Percentiles rank a stretch among this genome's conserved stretches.
Conservation (phyloP, 2,329 filamentous ascomycete species). For the Fusarium domesticum region DNA sequence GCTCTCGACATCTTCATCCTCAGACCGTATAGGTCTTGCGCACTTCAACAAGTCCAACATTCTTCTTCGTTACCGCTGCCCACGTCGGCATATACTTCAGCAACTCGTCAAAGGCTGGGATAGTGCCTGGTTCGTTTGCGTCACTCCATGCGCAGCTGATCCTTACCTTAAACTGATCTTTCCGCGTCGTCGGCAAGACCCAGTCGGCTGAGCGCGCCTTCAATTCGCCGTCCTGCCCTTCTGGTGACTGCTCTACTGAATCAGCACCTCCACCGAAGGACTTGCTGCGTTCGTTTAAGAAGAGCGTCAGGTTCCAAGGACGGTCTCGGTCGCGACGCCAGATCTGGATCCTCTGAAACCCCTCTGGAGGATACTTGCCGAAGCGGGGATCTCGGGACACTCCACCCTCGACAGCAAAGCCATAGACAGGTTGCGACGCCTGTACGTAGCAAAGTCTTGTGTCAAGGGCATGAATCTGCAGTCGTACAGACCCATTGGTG, state of each 20-base stretch:
- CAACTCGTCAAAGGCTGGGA: slow-evolving; percentile 82
- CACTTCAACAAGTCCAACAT: slow-evolving; percentile 78
- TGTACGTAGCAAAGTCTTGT: slow-evolving; percentile 75
- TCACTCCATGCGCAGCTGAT: slow-evolving; percentile 87
- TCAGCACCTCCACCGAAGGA: neutral
- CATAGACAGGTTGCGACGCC: slow-evolving; percentile 65
- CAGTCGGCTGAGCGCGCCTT: slow-evolving; percentile 9
- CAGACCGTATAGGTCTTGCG: slow-evolving; percentile 54
- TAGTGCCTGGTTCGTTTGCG: slow-evolving; percentile 65
- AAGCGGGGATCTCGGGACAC: slow-evolving; percentile 61
- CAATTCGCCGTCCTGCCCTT: slow-evolving; percentile 11
- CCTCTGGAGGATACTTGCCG: slow-evolving; percentile 58
- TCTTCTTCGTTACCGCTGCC: slow-evolving; percentile 72
- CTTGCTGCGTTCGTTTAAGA: slow-evolving; percentile 19
- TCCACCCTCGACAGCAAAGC: slow-evolving; percentile 62
- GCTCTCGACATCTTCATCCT: neutral
- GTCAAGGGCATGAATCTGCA: slow-evolving; percentile 68
- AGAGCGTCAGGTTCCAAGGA: slow-evolving; percentile 63
- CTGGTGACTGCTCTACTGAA: neutral
- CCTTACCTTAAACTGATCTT: slow-evolving; percentile 52
- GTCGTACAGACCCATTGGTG: slow-evolving; percentile 47
- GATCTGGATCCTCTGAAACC: slow-evolving; percentile 67
- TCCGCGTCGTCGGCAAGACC: neutral
- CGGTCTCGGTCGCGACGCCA: slow-evolving; percentile 80
- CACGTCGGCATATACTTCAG: slow-evolving; percentile 73